phyloP scores from a whole-genome alignment of 148 eudicot genomes.

The Chenopodium formosanum region DNA sequence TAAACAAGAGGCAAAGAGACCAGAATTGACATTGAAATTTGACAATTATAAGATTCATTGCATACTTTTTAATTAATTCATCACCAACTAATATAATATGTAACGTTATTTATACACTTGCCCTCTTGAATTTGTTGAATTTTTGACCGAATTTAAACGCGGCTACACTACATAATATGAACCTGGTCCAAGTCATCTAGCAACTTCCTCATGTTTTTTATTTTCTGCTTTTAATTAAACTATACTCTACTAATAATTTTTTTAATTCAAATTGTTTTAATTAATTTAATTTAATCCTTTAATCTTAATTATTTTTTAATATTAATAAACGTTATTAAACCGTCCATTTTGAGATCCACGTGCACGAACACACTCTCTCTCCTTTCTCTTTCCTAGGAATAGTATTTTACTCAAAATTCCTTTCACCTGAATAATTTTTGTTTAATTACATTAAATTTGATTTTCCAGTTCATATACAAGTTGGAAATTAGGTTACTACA shows the following conservation, averaged over 20 bases:
- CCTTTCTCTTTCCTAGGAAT: not conserved
- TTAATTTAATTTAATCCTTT: too few species aligned
- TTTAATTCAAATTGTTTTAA: not conserved
- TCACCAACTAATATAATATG: too few species aligned
- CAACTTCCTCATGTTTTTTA: constrained; percentile 11
- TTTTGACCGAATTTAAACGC: constrained; percentile 9
- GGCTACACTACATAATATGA: constrained; percentile 1
- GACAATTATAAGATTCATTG: constrained; percentile 20
- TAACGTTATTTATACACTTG: too few species aligned
- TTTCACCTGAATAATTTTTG: constrained; percentile 9
- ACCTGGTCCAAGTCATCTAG: constrained; percentile 22
- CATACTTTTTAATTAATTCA: not conserved
- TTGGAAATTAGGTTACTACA: constrained; percentile 14
- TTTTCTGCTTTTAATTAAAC: too few species aligned
- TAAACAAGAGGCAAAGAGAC: constrained; percentile 3
- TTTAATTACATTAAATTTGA: too few species aligned
- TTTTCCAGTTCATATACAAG: constrained; percentile 20
- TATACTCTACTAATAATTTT: not conserved
- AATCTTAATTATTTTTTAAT: too few species aligned
- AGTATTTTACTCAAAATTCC: not conserved
- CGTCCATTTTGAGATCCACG: constrained; percentile 8
- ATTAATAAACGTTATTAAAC: not conserved
- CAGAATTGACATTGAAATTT: constrained; percentile 21
- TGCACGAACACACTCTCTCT: not conserved
- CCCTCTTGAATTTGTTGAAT: too few species aligned